These are phyloP conservation scores for Nigrospora osmanthi DNA, from an alignment of 2,329 filamentous ascomycete species.

Conservation along the genomic window DNA sequence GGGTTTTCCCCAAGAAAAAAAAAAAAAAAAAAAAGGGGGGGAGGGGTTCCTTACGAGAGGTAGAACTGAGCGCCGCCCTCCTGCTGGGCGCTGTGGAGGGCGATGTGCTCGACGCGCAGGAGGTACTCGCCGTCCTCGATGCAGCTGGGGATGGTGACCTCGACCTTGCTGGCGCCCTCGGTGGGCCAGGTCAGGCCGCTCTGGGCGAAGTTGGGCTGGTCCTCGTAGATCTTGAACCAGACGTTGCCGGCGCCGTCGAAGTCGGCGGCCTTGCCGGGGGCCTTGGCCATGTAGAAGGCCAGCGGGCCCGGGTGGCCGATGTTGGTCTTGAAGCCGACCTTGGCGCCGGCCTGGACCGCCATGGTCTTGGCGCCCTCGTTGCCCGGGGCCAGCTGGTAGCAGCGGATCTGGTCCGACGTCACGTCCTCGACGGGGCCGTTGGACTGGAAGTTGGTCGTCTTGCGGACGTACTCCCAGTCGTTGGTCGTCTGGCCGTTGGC, in stretches of 20 bases:
- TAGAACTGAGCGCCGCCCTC: conserved; percentile 30
- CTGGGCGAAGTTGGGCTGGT: conserved; percentile 27
- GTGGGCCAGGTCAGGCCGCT: conserved; percentile 31
- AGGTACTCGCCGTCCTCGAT: conserved; percentile 40
- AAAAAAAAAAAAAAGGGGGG: too few relatives aligned
- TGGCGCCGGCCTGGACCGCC: conserved; percentile 31
- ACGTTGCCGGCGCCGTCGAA: conserved; percentile 28
- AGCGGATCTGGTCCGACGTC: conserved; percentile 20
- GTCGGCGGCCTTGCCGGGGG: conserved; percentile 27
- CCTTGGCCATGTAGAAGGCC: conserved; percentile 31
- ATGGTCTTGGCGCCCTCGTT: conserved; percentile 29
- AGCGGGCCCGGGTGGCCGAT: conserved; percentile 34
- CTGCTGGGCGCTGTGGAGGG: conserved; percentile 31
- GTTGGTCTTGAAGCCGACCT: conserved; percentile 30
- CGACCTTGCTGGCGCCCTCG: conserved; percentile 26
- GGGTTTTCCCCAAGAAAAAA: too few relatives aligned
- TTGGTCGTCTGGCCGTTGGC: background rate
- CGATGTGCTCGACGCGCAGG: conserved; percentile 40
- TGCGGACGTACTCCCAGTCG: conserved; percentile 10
- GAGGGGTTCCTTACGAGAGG: too few relatives aligned
- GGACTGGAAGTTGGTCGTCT: conserved; percentile 25
- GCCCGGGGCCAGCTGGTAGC: conserved; percentile 19
- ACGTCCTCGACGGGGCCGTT: conserved; percentile 23
- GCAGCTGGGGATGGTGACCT: conserved; percentile 32
- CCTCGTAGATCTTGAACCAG: conserved; percentile 38